These are phyloP conservation scores for Chaetoceros muelleri DNA, from an alignment of 108 stramenopile species.

Conservation along the genomic window DNA sequence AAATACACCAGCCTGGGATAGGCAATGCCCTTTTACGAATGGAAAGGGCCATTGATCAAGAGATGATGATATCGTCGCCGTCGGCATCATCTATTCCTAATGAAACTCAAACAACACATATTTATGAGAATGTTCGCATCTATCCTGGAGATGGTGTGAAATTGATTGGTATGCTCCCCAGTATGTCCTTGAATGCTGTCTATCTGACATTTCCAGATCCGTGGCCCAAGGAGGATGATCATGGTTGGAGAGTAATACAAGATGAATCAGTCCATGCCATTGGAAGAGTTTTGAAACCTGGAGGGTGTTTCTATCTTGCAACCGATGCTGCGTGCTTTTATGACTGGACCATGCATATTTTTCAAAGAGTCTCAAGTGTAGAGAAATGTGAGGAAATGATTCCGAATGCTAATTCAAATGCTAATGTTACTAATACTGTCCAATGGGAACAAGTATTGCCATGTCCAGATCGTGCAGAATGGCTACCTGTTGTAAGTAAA, in stretches of 20 bases:
- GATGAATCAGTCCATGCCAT: conserved; percentile 26
- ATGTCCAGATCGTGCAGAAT: conserved; percentile 38
- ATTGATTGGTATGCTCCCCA: conserved; percentile 36
- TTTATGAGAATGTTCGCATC: conserved; percentile 40
- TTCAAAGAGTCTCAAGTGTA: conserved; percentile 17
- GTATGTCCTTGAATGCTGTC: conserved; percentile 30
- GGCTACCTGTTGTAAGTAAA: conserved; percentile 56
- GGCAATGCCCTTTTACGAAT: conserved; percentile 35
- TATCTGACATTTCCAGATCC: conserved; percentile 71
- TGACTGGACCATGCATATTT: conserved; percentile 35
- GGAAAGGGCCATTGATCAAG: conserved; percentile 18
- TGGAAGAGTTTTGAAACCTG: conserved; percentile 27
- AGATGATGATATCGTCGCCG: not conserved
- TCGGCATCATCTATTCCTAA: not conserved
- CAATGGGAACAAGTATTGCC: conserved; percentile 29
- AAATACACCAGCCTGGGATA: conserved; percentile 46
- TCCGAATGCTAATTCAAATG: not conserved
- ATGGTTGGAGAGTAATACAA: conserved; percentile 44
- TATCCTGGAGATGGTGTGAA: conserved; percentile 59
- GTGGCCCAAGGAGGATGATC: conserved; percentile 34
- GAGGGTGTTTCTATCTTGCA: conserved; percentile 50
- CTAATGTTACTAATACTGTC: not conserved
- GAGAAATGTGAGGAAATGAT: not conserved
- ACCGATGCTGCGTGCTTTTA: conserved; percentile 53
- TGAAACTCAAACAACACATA: not conserved